Evolutionary conservation across 2,329 filamentous ascomycete species (phyloP).

Genomic region (Pleomassaria siparia): DNA sequence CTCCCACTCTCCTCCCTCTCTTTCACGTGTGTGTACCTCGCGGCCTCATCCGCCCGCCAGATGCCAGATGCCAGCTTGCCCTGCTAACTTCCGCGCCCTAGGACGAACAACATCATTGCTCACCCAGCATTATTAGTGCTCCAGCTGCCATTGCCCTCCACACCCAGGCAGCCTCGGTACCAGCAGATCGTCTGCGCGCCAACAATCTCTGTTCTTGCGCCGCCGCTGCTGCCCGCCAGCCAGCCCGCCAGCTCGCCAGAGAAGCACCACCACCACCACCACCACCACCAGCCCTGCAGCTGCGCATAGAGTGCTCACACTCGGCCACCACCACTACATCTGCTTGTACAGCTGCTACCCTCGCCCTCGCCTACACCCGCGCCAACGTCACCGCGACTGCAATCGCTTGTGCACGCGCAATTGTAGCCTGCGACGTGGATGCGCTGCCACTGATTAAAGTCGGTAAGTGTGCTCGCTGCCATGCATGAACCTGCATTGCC

Average conservation of each 20-base stretch:
- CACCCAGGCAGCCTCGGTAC: conserved; percentile 18
- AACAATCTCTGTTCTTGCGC: conserved; percentile 25
- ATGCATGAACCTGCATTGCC: conserved; percentile 47
- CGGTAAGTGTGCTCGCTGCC: conserved; percentile 38
- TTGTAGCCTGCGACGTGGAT: conserved; percentile 40
- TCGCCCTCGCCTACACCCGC: not conserved
- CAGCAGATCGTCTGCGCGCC: conserved; percentile 31
- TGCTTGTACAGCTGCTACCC: no score
- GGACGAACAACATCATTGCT: not conserved
- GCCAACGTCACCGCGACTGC: conserved; percentile 26
- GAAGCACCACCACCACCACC: no score
- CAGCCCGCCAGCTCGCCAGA: no score
- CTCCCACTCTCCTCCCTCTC: not conserved
- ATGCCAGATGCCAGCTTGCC: conserved; percentile 11
- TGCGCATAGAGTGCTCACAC: conserved; percentile 20
- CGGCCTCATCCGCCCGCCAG: conserved; percentile 2
- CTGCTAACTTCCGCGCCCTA: conserved; percentile 24
- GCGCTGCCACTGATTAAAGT: conserved; percentile 37
- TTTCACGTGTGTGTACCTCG: not conserved
- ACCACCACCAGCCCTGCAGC: conserved; percentile 20
- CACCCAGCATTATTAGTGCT: conserved; percentile 17
- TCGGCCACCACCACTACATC: not conserved
- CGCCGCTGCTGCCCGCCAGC: no score
- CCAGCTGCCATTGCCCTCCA: conserved; percentile 30
- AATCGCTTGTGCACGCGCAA: conserved; percentile 22